phyloP scores from a whole-genome alignment of 1,284 basidiomycete species.

The Ustilago vetiveriae region DNA sequence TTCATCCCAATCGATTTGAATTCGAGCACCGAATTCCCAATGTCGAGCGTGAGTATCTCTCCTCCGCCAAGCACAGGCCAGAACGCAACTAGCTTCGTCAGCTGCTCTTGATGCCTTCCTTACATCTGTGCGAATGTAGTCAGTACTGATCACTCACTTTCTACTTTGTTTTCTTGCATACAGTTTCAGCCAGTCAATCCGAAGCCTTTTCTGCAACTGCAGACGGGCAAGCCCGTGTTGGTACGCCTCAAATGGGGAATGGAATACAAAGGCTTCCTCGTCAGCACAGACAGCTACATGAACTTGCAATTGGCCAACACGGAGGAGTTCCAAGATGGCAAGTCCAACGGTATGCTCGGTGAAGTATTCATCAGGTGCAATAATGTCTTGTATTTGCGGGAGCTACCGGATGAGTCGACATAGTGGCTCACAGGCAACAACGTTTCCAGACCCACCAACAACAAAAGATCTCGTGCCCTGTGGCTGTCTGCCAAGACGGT shows the following conservation, averaged over 20 bases:
- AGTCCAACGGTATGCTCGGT: constrained; percentile 92
- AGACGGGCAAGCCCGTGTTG: constrained; percentile 95
- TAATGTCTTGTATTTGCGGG: constrained; percentile 64
- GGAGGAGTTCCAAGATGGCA: constrained; percentile 96
- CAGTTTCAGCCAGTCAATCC: constrained; percentile 92
- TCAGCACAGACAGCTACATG: constrained; percentile 99
- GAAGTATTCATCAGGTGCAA: constrained; percentile 93
- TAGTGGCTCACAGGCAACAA: neutral
- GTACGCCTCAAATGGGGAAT: constrained; percentile 98
- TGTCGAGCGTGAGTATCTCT: constrained; percentile 35
- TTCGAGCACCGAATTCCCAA: too few relatives aligned
- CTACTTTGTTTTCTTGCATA: too few relatives aligned
- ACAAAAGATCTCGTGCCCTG: too few relatives aligned
- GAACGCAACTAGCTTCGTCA: too few relatives aligned
- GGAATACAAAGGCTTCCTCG: constrained; percentile 98
- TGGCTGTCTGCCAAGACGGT: neutral
- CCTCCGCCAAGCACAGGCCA: too few relatives aligned
- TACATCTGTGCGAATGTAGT: too few relatives aligned
- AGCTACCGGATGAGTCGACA: constrained; percentile 52
- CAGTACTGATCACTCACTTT: too few relatives aligned
- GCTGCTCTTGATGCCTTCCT: too few relatives aligned
- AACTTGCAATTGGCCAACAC: constrained; percentile 98
- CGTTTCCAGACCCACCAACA: neutral
- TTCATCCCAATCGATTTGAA: too few relatives aligned
- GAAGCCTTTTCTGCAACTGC: constrained; percentile 97